These are phyloP conservation scores for Amaranthus tricolor DNA, from an alignment of 179 eudicot genomes.

Conservation along the genomic window DNA sequence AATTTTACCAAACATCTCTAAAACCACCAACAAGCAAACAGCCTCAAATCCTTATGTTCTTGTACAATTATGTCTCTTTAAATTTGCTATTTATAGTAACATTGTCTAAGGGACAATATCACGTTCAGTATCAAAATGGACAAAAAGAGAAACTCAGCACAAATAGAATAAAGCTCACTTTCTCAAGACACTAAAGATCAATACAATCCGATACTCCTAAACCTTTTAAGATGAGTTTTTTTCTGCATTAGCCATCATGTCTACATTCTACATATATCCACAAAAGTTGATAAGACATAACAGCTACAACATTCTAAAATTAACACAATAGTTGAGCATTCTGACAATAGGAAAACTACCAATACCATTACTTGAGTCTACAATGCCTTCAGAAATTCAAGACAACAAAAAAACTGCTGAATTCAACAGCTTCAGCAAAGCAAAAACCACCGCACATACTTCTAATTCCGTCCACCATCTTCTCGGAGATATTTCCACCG, in stretches of 20 bases:
- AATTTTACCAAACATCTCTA: too few relatives aligned
- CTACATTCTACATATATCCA: neutral
- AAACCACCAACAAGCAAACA: too few relatives aligned
- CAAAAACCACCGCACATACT: neutral
- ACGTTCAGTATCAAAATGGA: too few relatives aligned
- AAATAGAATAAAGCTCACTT: too few relatives aligned
- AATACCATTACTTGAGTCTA: neutral
- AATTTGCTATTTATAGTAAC: too few relatives aligned
- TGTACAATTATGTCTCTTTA: too few relatives aligned
- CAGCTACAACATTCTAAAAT: slow-evolving; percentile 2
- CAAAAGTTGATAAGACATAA: neutral
- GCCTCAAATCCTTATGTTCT: too few relatives aligned
- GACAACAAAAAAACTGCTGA: neutral
- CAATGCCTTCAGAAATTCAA: neutral
- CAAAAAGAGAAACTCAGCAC: too few relatives aligned
- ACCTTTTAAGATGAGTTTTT: too few relatives aligned
- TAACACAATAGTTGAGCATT: neutral
- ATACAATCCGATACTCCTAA: too few relatives aligned
- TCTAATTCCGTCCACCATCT: neutral
- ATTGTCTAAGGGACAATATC: too few relatives aligned
- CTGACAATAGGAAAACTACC: neutral
- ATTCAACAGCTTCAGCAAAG: neutral
- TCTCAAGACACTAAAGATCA: too few relatives aligned
- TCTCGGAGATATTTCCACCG: neutral
- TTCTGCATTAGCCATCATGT: neutral